Base-by-base conservation (phyloP, 129 eudicot genomes). In the Centella asiatica region DNA sequence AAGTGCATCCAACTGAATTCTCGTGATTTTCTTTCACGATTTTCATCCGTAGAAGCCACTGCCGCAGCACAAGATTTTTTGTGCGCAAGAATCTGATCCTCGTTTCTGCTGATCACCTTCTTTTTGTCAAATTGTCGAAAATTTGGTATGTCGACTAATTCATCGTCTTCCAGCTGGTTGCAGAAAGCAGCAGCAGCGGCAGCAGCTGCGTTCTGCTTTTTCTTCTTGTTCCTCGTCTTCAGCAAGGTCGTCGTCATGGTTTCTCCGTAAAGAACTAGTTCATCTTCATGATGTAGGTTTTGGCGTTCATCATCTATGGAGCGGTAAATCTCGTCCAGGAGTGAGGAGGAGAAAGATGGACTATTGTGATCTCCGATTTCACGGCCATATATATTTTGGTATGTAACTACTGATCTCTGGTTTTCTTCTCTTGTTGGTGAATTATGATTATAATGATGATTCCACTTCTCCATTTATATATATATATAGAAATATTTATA, bases 301-400 rank as follows among this genome's bases (percentile, higher is more conserved):
- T n/a, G n/a, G n/a, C n/a, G 42, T 53, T 27, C n/a, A n/a, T 31
- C 61, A 1, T 57, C 63, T 2, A 57, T 57, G 2, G 63, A 34
- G 34, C 63, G 63, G 40, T 34, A 57, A 57, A 57, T 57, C 25
- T 34, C 28, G 44, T 57, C 63, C 18, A 57, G 63, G 12, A 57
- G 63, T 10, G 63, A 8, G n/a, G 63, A 57, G 0, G 63, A 57
- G 46, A 57, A 57, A 0, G 63, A 57, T 17, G 63, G 63, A 18
- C 15, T 12, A 2, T 34, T 29, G 6, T 8, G n/a, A 14, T 57
- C 63, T 4, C 63, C 36, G 47, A 42, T 17, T 42, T 42, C 15
- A n/a, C 4, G 13, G 47, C 15, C 12, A 37, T 31, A 6, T 5
- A 45, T 34, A 20, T 57, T 0, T 8, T 19, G 28, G 10, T n/a